Base-by-base conservation (phyloP, 192 early-diverging fungal species). In the Dissophora ornata region DNA sequence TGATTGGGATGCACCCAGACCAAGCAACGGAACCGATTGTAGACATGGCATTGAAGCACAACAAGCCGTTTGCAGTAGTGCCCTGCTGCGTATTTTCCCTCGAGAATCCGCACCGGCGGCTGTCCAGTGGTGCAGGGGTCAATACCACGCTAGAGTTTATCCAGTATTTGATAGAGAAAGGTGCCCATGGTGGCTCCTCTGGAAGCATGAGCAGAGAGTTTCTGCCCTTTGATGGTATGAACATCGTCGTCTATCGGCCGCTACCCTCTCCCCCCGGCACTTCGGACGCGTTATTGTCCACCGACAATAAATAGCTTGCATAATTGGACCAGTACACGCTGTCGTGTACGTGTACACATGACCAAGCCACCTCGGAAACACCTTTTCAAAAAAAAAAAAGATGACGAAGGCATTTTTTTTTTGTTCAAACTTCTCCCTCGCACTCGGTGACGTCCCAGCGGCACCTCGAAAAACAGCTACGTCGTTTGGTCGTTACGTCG, bases 21-120 rank as follows among this genome's bases (percentile, higher is more conserved):
- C 84, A 87, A 46, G 87, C 87, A 0, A 88, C 87, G 6, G 86
- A 85, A 19, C 82, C 85, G 4, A 88, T 87, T 70, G 86, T 88
- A 0, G 81, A 81, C 18, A 57, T 67, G 28, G 87, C 86, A 1
- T 26, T 88, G 21, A 54, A 57, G 46, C 53, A 79, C 22, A 52
- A 71, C 3, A 85, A 84, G 22, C 81, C 87, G 1, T 88, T 87
- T 68, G 87, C 84, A 12, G 80, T 70, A 16, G 57, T 70, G 15
- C 68, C 68, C 0, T 85, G 69, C 15, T 71, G 73, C 69, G 87
- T 88, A 2, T 88, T 88, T 58, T 71, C 74, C 16, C 80, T 79
- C 48, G 83, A 88, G 24, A 84, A 84, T n/a, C 61, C 73, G 2
- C 71, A 86, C 15, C 52, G 87, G 21, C 67, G 67, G 38, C 42